Evolutionary conservation across 2,329 filamentous ascomycete genomes (phyloP), one percentile per base, ranked within the genome.

Genomic region (Colletotrichum tabaci): DNA sequence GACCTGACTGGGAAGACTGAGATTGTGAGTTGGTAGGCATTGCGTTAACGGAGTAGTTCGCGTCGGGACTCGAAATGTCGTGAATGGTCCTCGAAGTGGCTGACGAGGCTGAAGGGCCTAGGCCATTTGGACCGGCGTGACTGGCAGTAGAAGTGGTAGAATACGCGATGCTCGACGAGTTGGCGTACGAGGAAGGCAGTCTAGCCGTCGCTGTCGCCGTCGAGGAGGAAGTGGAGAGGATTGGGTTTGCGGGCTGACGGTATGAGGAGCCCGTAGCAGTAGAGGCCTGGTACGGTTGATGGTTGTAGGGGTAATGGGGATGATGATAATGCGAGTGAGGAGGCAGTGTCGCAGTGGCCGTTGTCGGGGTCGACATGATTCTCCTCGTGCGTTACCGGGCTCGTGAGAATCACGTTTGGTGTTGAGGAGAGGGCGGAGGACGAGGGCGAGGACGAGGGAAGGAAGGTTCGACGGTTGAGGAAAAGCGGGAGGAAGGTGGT

Each of bases 311-410:
- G 78, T 91, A 91, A 85, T 91, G 90, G 77, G 88, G 85, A 78
- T 90, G 91, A 84, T 90, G 90, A 78, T 87, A 87, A 73, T 88
- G 87, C 80, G 89, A 89, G 82, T 69, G 87, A 86, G 75, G 85
- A 68, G 73, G 73, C 52, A 74, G 65, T 63, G 73, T 74, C 63
- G 73, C 73, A 63, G 73, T 74, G 44, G 73, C 72, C 67, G 71
- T 77, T 74, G 93, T 94, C 76, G 93, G 93, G 77, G 93, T 95
- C 87, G 93, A 95, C 93, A 96, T 95, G 81, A 74, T 81, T 79
- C 74, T 76, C 65, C 61, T 71, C 69, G 62, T 68, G 47, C 46
- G 40, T 47, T 61, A 47, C 46, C 55, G 47, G 35, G 68, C 47
- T 67, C 66, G 71, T 74, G 67, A 67, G 67, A 70, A 74, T 74